Evolutionary conservation across 805 yeast species (phyloP), one percentile per base, ranked within the genome.

Genomic region (Saccharomyces paradoxus): DNA sequence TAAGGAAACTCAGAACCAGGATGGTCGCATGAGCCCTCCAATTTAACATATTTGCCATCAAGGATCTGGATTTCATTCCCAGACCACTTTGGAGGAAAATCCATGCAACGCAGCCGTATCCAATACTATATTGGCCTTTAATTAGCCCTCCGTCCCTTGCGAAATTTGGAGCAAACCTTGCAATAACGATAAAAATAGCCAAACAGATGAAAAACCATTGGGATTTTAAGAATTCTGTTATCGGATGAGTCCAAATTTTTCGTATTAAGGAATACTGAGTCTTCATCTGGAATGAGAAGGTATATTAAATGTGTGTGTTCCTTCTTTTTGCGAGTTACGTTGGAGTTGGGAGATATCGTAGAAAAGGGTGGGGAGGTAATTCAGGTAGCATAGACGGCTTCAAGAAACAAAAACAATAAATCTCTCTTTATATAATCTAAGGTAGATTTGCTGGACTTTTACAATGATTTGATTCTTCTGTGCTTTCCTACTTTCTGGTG

Each of bases 11-110:
- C 56, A 83, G 74, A 3, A 82, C 60, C 48, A 86, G 72, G 5
- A 88, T 85, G 0, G 89, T 79, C 27, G 84, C 56, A 70, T 90
- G 97, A 0, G 92, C 94, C 62, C 96, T 75, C 94, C 94, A 88
- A 63, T 88, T 80, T 0, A 77, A 72, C 71, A 85, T 74, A 68
- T 87, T 88, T n/a, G 70, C 72, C 66, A 82, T 53, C 50, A 90
- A 72, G 29, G 80, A 81, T 46, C 72, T 76, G 0, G 94, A 81
- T 48, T 82, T 75, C 84, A 89, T 89, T 30, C 89, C 81, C 28
- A 89, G 69, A 0, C 96, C 97, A 50, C 90, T 84, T 32, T 88
- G 82, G 46, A 90, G 72, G 72, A 90, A 89, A 56, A 90, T 90
- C 48, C 87, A 72, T 0, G 95, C 96, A 17, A 89, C 96, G 0